Evolutionary conservation across 1,284 basidiomycete species (phyloP), one percentile per base, ranked within the genome.

Genomic region (Schizophyllum commune): DNA sequence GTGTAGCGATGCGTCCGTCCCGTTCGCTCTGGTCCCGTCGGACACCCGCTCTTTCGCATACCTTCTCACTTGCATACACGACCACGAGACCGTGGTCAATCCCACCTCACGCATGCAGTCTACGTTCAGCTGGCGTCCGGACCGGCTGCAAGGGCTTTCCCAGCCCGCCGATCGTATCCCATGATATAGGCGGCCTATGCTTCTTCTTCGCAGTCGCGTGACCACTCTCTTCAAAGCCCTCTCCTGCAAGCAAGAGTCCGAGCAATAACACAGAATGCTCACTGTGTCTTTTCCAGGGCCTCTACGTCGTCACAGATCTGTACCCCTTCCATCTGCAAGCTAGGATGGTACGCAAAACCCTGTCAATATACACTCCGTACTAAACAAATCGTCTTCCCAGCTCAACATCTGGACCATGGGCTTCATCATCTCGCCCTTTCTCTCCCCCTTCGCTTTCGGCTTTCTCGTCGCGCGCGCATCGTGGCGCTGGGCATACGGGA

Each of bases 251-350:
- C 13, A 22, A 8, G 21, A 56, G 5, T 32, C 33, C 53, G n/a
- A n/a, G n/a, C n/a, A n/a, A n/a, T n/a, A n/a, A n/a, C n/a, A n/a
- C n/a, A n/a, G n/a, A n/a, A n/a, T n/a, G n/a, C n/a, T n/a, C n/a
- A n/a, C n/a, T n/a, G n/a, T n/a, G n/a, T n/a, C n/a, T n/a, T 33
- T 6, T 27, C 0, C 52, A 86, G 86, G 87, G 86, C 57, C 74
- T 89, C 1, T 87, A 83, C 65, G 73, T 86, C 19, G 79, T 88
- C 62, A 83, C 84, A 5, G 88, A 90, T 65, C 74, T 91, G 61
- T 90, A 82, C 70, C 88, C 88, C 1, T 90, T 90, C 76, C 88
- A 91, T 65, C 73, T 87, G 21, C 88, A 90, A 69, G 87, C 88
- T 27, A 80, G 86, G 52, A 89, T 88, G 78, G 83, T 81, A 34